Conservation (phyloP, 2,329 filamentous ascomycete species). For the Spiromastix sp. region DNA sequence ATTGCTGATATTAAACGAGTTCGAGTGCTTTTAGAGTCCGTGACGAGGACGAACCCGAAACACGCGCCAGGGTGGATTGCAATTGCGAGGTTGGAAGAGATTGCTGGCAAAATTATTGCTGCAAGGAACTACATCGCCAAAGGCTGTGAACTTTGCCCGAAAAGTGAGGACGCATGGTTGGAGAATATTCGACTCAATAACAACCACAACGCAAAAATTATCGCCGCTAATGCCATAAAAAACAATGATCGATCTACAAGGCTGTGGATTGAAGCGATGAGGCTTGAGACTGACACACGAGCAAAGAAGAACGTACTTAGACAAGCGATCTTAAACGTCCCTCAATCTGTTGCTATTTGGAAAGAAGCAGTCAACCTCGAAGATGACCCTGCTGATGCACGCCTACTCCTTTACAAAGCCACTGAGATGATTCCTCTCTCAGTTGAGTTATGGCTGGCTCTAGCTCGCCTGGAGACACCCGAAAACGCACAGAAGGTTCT, state of each 20-base stretch:
- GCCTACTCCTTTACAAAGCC: conserved; percentile 81
- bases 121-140: conserved; percentile 80
- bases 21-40: conserved; percentile 82
- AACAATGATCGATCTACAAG: conserved; percentile 80
- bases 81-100: conserved; percentile 79
- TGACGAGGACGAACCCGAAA: conserved; percentile 92
- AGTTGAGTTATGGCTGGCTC: conserved; percentile 87
- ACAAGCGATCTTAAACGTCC: conserved; percentile 83
- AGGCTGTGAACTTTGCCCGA: conserved; percentile 83
- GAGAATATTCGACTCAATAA: conserved; percentile 93
- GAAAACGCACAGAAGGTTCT: conserved; percentile 91
- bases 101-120: conserved; percentile 82
- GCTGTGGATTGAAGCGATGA: conserved; percentile 93
- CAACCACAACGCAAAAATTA: conserved; percentile 85
- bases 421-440: conserved; percentile 91
- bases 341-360: conserved; percentile 94
- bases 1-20: conserved; percentile 95
- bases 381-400: conserved; percentile 79
- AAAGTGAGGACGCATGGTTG: conserved; percentile 90
- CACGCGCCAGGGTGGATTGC: conserved; percentile 96
- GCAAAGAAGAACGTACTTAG: conserved; percentile 89
- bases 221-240: conserved; percentile 86
- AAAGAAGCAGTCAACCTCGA: conserved; percentile 95
- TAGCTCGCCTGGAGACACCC: conserved; percentile 78
- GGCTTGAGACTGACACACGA: conserved; percentile 68